Evolutionary conservation across 2,329 filamentous ascomycete genomes (phyloP).

Genomic region (Chrysosphaeria jannelii): DNA sequence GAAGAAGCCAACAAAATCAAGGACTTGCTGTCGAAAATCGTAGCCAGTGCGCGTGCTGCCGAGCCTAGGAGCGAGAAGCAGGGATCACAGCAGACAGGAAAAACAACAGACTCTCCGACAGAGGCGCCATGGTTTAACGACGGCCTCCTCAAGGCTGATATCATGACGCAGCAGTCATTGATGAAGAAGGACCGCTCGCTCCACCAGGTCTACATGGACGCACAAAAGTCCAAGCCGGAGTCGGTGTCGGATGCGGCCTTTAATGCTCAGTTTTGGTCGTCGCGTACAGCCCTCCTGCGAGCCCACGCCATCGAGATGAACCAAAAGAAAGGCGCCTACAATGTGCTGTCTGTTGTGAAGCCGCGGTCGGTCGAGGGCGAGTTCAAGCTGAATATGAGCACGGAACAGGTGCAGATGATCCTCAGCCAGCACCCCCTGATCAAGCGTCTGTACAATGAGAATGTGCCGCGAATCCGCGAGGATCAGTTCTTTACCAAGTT

Average conservation of each 20-base stretch:
- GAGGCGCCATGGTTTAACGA: conserved; percentile 54
- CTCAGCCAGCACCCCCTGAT: conserved; percentile 82
- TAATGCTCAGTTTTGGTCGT: conserved; percentile 83
- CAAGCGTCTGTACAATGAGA: conserved; percentile 72
- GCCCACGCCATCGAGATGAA: conserved; percentile 70
- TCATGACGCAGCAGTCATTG: conserved; percentile 61
- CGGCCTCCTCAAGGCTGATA: conserved; percentile 42
- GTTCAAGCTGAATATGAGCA: conserved; percentile 46
- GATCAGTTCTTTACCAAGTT: conserved; percentile 79
- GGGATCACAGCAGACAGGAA: conserved; percentile 9
- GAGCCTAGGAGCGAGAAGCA: conserved; percentile 20
- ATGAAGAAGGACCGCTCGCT: conserved; percentile 52
- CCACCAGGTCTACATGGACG: conserved; percentile 65
- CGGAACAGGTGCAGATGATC: conserved; percentile 79
- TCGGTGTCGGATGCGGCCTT: conserved; percentile 56
- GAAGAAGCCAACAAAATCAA: conserved; percentile 65
- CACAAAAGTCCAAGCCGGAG: conserved; percentile 54
- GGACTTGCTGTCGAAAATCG: conserved; percentile 47
- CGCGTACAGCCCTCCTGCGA: conserved; percentile 55
- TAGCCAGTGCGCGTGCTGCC: conserved; percentile 33
- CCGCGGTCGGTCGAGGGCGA: conserved; percentile 45
- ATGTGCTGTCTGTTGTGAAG: conserved; percentile 74
- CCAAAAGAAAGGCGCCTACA: conserved; percentile 73
- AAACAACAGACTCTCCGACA: conserved; percentile 10
- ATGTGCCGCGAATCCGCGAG: conserved; percentile 55